Conservation (phyloP, 2,329 filamentous ascomycete species). For the Hypoxylon rubiginosum region DNA sequence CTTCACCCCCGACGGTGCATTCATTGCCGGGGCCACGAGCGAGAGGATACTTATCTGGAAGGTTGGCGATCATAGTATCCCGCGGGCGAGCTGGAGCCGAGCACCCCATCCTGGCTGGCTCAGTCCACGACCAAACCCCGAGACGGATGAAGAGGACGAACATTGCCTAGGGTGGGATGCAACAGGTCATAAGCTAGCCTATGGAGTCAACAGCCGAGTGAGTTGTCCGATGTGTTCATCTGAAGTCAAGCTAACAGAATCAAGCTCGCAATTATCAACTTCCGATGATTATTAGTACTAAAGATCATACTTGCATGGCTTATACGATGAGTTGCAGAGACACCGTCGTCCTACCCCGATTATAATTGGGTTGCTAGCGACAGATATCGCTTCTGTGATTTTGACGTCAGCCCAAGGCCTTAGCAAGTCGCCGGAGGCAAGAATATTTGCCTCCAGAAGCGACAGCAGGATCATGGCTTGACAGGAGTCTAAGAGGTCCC, state of each 20-base stretch:
- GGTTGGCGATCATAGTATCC: constrained; percentile 69
- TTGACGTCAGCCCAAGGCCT: neutral
- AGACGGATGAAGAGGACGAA: constrained; percentile 70
- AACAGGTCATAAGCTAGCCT: constrained; percentile 72
- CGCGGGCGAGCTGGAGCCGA: constrained; percentile 71
- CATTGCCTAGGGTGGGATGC: constrained; percentile 74
- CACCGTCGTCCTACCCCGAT: neutral
- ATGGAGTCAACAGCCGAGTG: constrained; percentile 73
- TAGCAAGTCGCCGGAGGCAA: constrained; percentile 1
- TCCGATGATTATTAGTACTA: constrained; percentile 56
- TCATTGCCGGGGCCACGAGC: constrained; percentile 72
- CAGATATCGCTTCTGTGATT: constrained; percentile 5
- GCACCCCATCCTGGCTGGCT: constrained; percentile 69
- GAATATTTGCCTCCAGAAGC: neutral
- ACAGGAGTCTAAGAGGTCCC: neutral
- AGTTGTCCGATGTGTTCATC: constrained; percentile 49
- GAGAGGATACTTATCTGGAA: constrained; percentile 75
- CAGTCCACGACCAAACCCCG: constrained; percentile 67
- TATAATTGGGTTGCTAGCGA: neutral
- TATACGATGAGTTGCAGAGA: constrained; percentile 3
- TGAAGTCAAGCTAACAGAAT: constrained; percentile 33
- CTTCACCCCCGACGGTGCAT: constrained; percentile 74
- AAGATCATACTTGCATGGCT: constrained; percentile 9
- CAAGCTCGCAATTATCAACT: constrained; percentile 66
- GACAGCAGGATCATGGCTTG: neutral